Percentiles rank a stretch among this genome's conserved stretches.
Evolutionary conservation across 2,329 filamentous ascomycete species (phyloP).

Genomic region (Claviceps capensis): DNA sequence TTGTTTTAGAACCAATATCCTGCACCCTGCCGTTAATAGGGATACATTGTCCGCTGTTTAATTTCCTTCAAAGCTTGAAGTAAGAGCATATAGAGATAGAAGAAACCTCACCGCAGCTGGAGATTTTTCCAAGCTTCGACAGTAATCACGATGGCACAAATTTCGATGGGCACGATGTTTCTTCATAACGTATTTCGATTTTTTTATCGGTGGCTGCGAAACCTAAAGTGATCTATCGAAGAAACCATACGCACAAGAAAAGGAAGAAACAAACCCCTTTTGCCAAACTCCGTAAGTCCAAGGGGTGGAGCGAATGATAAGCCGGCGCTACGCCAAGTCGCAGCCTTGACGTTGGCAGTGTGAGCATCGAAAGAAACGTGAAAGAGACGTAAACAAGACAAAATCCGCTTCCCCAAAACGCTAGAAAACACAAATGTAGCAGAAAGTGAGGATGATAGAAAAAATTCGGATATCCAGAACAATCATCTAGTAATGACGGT

Average conservation of each 20-base stretch:
- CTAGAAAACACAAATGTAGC: background rate
- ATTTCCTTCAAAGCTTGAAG: too few relatives aligned
- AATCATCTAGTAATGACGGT: constrained; percentile 20
- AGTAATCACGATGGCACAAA: too few relatives aligned
- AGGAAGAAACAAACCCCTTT: background rate
- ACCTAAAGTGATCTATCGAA: background rate
- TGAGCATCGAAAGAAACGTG: background rate
- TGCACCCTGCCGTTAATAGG: too few relatives aligned
- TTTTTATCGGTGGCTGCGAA: background rate
- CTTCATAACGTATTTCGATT: background rate
- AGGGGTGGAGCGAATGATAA: background rate
- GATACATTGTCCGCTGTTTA: too few relatives aligned
- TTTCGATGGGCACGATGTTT: background rate
- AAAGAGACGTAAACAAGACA: background rate
- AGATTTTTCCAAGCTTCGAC: too few relatives aligned
- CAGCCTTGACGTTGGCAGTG: background rate
- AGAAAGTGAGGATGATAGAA: background rate
- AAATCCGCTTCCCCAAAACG: background rate
- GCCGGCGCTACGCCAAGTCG: background rate
- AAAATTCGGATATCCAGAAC: background rate
- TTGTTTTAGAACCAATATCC: too few relatives aligned
- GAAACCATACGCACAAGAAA: background rate
- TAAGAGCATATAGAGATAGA: too few relatives aligned
- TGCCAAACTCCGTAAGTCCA: background rate
- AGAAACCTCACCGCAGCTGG: too few relatives aligned